A percentile compares a stretch with the other conserved stretches of the same genome.
phyloP scores from a whole-genome alignment of 2,329 filamentous ascomycete genomes.

The Diaporthe caulivora region DNA sequence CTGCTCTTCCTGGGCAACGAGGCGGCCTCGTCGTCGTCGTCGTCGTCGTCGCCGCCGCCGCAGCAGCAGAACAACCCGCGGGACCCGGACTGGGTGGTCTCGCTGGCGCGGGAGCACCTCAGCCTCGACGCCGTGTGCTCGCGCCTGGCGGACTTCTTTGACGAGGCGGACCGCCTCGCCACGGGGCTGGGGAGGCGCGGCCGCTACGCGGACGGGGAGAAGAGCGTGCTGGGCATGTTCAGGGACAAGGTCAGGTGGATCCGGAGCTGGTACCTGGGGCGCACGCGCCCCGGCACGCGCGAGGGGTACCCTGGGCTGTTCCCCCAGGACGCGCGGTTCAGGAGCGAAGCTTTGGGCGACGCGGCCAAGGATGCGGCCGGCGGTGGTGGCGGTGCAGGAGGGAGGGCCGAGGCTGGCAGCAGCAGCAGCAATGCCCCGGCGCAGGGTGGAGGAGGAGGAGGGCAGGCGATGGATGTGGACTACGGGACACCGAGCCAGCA shows the following conservation, averaged over 20 bases:
- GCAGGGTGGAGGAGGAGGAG: constrained; percentile 9
- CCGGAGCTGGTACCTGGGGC: constrained; percentile 51
- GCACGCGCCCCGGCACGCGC: constrained; percentile 4
- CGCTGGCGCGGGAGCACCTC: constrained; percentile 48
- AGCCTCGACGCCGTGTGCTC: constrained; percentile 48
- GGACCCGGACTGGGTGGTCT: constrained; percentile 52
- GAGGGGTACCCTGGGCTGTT: constrained; percentile 6
- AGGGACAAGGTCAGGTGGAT: constrained; percentile 55
- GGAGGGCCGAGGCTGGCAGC: background rate
- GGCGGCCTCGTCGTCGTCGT: background rate
- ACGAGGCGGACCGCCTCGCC: constrained; percentile 46
- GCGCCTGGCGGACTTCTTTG: constrained; percentile 48
- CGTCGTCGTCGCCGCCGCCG: too few species aligned
- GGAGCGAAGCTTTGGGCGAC: background rate
- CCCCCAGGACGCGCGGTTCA: background rate
- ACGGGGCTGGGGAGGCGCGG: constrained; percentile 37
- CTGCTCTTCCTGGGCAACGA: constrained; percentile 50
- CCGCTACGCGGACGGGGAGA: constrained; percentile 46
- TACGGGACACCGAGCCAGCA: constrained; percentile 21
- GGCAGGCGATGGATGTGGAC: constrained; percentile 37
- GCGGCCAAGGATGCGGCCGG: constrained; percentile 13
- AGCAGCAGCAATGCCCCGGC: background rate
- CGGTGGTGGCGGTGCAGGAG: constrained; percentile 9
- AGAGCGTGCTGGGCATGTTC: constrained; percentile 48
- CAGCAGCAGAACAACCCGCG: background rate